These are phyloP conservation scores for Schizochytrium sp. DNA, from an alignment of 108 stramenopile species.

Conservation along the genomic window DNA sequence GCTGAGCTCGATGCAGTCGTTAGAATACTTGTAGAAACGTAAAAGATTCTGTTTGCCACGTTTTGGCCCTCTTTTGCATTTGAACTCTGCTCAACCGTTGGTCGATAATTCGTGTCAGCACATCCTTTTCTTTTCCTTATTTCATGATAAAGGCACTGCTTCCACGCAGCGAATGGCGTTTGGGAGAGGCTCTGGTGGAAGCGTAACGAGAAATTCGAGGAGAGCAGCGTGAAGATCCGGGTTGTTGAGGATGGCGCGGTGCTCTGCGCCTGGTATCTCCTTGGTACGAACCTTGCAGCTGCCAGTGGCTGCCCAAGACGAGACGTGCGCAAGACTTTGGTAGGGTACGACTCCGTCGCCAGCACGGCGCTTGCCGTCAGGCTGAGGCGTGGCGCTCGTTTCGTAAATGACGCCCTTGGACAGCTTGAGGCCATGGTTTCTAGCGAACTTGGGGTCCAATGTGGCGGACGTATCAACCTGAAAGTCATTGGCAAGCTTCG, in stretches of 20 bases:
- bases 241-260: neutral
- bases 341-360: neutral
- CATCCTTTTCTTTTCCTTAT: no score
- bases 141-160: no score
- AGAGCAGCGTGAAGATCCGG: neutral
- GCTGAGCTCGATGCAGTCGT: no score
- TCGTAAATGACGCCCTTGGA: slow-evolving; percentile 46
- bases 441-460: neutral
- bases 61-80: no score
- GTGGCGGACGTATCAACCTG: neutral
- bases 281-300: neutral
- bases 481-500: slow-evolving; percentile 39
- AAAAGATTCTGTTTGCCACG: no score
- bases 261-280: neutral
- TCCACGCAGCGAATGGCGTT: no score
- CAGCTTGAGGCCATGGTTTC: neutral
- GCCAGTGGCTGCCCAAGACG: neutral
- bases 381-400: slow-evolving; percentile 38
- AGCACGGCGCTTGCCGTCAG: neutral
- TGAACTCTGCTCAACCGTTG: no score
- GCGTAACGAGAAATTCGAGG: neutral
- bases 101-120: no score
- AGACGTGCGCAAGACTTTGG: neutral
- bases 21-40: no score
- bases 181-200: no score